Evolutionary conservation across 495 filamentous ascomycete genomes (phyloP).

Genomic region (Hypoxylon fuscum): DNA sequence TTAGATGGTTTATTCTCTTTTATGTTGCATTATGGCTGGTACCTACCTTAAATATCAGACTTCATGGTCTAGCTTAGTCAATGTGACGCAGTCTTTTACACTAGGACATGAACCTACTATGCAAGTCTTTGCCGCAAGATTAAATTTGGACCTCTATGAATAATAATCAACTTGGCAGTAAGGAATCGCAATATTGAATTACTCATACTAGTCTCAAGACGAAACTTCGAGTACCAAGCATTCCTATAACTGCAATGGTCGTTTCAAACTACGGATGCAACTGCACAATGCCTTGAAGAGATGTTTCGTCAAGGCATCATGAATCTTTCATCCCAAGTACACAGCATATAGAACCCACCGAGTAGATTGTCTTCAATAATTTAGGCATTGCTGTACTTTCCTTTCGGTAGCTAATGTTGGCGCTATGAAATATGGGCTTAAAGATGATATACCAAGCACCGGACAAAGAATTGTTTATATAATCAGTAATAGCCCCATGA

Average conservation of each 20-base stretch:
- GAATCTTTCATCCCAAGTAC: neutral
- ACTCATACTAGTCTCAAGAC: neutral
- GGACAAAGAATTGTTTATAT: neutral
- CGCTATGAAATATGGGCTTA: neutral
- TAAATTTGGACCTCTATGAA: neutral
- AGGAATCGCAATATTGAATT: neutral
- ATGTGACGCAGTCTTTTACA: neutral
- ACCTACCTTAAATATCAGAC: too few species aligned
- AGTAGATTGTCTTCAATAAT: neutral
- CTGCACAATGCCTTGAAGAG: too few species aligned
- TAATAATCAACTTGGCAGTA: neutral
- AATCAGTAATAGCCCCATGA: slow-evolving; percentile 13
- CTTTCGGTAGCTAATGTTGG: neutral
- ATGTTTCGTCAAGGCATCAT: neutral
- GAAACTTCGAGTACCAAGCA: neutral
- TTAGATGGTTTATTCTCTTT: too few species aligned
- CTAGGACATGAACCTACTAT: neutral
- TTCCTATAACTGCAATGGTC: neutral
- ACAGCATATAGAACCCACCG: neutral
- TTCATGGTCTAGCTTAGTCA: neutral
- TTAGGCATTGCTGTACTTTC: neutral
- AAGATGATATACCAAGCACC: neutral
- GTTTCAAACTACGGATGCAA: too few species aligned
- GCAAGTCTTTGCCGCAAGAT: neutral
- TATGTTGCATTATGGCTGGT: too few species aligned